These are phyloP conservation scores for Chloranthus sessilifolius DNA, from an alignment of 164 flowering plant genomes.

Conservation along the genomic window DNA sequence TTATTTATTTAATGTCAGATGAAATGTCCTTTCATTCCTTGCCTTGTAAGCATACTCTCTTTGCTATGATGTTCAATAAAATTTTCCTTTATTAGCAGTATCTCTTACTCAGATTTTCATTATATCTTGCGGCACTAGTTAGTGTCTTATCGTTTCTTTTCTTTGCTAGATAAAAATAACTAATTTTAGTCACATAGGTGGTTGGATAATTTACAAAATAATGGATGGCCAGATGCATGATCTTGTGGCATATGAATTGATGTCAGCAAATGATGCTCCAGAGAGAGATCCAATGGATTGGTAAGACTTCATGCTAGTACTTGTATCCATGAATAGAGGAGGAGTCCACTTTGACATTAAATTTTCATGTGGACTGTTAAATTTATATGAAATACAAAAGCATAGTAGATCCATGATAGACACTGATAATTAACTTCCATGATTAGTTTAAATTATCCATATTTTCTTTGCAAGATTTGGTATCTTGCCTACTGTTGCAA, in stretches of 20 bases:
- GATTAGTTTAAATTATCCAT: background rate
- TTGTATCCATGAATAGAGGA: background rate
- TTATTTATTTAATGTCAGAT: no score
- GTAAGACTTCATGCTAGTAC: slow-evolving; percentile 32
- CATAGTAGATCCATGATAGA: background rate
- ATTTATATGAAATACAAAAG: background rate
- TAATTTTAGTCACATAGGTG: slow-evolving; percentile 37
- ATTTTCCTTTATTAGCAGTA: no score
- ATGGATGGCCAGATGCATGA: slow-evolving; percentile 38
- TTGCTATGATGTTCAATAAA: no score
- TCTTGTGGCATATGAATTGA: slow-evolving; percentile 75
- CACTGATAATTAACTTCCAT: background rate
- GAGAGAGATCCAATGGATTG: slow-evolving; percentile 97
- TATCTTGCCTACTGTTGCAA: no score
- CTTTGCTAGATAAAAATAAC: no score
- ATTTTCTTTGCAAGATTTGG: background rate
- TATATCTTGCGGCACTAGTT: no score
- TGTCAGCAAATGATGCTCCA: slow-evolving; percentile 96
- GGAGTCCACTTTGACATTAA: background rate
- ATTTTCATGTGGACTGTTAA: background rate
- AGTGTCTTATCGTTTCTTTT: no score
- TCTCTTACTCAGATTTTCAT: no score
- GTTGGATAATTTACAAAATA: slow-evolving; percentile 68
- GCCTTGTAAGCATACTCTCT: no score
- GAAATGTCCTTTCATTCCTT: no score